Conservation (phyloP, 2,329 filamentous ascomycete species). For the Penicillium sp. region DNA sequence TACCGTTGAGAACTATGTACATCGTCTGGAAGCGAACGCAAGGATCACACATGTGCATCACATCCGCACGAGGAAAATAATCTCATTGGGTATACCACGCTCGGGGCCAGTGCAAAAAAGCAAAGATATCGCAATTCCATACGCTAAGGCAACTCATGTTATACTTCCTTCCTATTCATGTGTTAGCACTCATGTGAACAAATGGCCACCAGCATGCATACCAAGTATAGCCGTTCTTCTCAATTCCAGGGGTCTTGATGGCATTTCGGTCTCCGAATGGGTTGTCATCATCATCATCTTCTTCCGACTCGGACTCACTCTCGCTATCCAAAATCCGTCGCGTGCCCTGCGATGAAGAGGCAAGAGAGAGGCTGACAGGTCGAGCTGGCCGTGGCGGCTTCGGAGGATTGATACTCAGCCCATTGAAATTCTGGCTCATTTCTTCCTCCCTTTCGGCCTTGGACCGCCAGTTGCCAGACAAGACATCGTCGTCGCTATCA, state of each 20-base stretch:
- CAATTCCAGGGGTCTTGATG: constrained; percentile 34
- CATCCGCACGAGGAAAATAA: not conserved
- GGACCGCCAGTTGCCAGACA: constrained; percentile 30
- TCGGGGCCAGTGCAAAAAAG: not conserved
- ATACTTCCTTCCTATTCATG: constrained; percentile 29
- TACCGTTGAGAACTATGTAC: not conserved
- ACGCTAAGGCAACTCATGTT: not conserved
- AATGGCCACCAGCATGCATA: constrained; percentile 16
- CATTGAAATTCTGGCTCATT: constrained; percentile 33
- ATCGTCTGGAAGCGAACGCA: not conserved
- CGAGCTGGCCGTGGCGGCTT: constrained; percentile 53
- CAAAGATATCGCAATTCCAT: not conserved
- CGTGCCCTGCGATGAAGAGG: constrained; percentile 19
- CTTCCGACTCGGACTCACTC: constrained; percentile 52
- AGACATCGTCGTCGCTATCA: constrained; percentile 60
- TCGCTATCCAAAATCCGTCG: constrained; percentile 52
- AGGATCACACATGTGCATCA: not conserved
- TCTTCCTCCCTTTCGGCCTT: constrained; percentile 25
- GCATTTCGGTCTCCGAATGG: constrained; percentile 84
- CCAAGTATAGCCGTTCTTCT: constrained; percentile 35
- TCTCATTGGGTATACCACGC: not conserved
- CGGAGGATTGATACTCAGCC: constrained; percentile 35
- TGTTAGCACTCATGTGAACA: constrained; percentile 11
- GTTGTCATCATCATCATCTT: constrained; percentile 77
- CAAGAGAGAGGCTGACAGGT: constrained; percentile 55